These are phyloP conservation scores for Sporothrix globosa DNA, from an alignment of 2,329 filamentous ascomycete species.

Conservation along the genomic window DNA sequence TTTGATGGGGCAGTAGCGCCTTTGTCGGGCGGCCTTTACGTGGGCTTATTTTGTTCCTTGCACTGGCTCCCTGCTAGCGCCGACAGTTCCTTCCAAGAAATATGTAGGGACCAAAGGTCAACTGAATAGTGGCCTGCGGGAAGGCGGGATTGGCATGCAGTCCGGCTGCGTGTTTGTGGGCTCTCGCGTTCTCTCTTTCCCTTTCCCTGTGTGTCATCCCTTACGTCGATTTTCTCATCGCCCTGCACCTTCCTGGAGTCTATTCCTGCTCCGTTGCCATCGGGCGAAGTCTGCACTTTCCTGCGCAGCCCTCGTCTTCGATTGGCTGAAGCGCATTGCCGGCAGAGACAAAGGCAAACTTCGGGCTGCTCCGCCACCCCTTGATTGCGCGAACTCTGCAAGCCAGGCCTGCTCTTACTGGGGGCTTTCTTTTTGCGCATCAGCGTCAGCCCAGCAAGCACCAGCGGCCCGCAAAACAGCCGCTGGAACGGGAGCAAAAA, in stretches of 20 bases:
- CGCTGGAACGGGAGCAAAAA: not conserved
- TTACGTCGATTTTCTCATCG: not conserved
- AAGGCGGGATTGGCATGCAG: not conserved
- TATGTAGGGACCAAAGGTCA: not conserved
- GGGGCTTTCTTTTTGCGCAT: too few species aligned
- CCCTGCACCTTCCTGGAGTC: not conserved
- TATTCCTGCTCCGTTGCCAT: constrained; percentile 16
- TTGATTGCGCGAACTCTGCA: constrained; percentile 5
- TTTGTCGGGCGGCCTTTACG: not conserved
- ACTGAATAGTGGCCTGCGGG: not conserved
- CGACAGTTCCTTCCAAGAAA: not conserved
- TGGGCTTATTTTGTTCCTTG: constrained; percentile 5
- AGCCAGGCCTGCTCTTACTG: not conserved
- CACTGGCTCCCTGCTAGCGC: constrained; percentile 11
- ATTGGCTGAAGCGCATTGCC: not conserved
- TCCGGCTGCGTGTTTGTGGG: not conserved
- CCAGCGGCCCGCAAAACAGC: constrained; percentile 1
- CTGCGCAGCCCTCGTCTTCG: not conserved
- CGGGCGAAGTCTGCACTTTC: constrained; percentile 17
- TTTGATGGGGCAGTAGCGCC: not conserved
- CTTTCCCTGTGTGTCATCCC: not conserved
- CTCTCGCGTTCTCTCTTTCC: not conserved
- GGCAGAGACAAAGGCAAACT: constrained; percentile 1
- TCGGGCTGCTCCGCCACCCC: constrained; percentile 26
- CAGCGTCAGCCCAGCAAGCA: not conserved